Percentiles rank a stretch among this genome's conserved stretches.
These are phyloP conservation scores for Heterobasidion parviporum DNA, from an alignment of 1,284 basidiomycete species.

Conservation along the genomic window DNA sequence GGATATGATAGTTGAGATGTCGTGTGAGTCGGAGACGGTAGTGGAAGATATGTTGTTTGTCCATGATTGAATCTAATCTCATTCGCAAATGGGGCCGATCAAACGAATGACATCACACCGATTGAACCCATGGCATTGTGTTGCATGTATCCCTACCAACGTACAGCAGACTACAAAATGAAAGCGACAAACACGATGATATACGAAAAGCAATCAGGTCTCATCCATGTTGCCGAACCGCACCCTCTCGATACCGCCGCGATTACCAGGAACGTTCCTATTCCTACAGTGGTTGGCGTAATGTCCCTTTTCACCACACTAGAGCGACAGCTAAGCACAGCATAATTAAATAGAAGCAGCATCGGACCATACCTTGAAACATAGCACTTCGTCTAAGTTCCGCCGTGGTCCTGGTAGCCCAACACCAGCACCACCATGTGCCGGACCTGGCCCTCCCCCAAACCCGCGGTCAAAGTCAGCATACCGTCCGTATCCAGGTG, in stretches of 20 bases:
- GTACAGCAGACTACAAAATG: too few species aligned
- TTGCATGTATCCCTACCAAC: too few species aligned
- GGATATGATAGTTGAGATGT: too few species aligned
- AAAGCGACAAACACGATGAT: neutral
- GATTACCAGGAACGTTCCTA: constrained; percentile 74
- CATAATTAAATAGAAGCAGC: constrained; percentile 1
- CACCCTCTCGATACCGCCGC: constrained; percentile 56
- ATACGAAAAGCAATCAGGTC: neutral
- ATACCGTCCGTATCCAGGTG: constrained; percentile 83
- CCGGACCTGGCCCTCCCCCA: neutral
- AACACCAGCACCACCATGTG: constrained; percentile 4
- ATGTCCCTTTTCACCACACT: constrained; percentile 88
- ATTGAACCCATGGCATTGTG: too few species aligned
- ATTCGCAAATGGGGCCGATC: too few species aligned
- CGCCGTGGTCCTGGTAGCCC: constrained; percentile 39
- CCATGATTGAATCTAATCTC: too few species aligned
- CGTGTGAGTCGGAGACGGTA: too few species aligned
- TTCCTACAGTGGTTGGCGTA: constrained; percentile 93
- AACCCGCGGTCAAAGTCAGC: constrained; percentile 66
- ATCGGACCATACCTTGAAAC: constrained; percentile 67
- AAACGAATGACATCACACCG: too few species aligned
- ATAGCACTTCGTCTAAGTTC: constrained; percentile 81
- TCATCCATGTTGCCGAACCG: neutral
- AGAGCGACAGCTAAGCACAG: constrained; percentile 9
- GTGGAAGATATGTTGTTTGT: too few species aligned